A percentile compares a stretch with the other conserved stretches of the same genome.
phyloP scores from a whole-genome alignment of 306 rosid genomes.

The Cucurbita ficifolia region DNA sequence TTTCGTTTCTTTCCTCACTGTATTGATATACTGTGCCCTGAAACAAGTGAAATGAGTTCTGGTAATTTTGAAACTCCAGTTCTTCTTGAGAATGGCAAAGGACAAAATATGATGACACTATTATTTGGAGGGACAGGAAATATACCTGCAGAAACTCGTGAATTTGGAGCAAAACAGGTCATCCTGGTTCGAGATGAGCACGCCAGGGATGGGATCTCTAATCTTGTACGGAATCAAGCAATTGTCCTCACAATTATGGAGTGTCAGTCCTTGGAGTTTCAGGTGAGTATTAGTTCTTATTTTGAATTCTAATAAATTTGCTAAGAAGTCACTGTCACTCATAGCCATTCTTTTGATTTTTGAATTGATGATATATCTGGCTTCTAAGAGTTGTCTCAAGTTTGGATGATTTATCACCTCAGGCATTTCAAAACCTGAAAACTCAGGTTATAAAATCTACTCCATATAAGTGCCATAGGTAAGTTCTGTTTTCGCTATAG shows the following conservation, averaged over 20 bases:
- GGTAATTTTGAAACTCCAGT: constrained; percentile 38
- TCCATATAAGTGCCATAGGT: neutral
- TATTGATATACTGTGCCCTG: constrained; percentile 18
- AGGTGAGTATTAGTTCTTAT: constrained; percentile 22
- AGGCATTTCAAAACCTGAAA: neutral
- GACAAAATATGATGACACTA: constrained; percentile 24
- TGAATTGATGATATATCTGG: neutral
- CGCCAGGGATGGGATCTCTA: constrained; percentile 22
- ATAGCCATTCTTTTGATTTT: neutral
- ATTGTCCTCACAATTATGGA: constrained; percentile 49
- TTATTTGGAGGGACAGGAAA: constrained; percentile 30
- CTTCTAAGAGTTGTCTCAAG: neutral
- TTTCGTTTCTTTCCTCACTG: constrained; percentile 23
- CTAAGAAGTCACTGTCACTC: neutral
- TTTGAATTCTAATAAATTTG: neutral
- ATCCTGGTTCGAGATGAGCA: constrained; percentile 53
- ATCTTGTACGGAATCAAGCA: constrained; percentile 30
- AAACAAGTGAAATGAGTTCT: constrained; percentile 10
- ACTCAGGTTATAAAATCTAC: neutral
- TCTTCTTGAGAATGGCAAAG: constrained; percentile 25
- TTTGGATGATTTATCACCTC: neutral
- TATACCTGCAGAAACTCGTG: constrained; percentile 20
- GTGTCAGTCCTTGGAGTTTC: constrained; percentile 62
- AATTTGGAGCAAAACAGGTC: constrained; percentile 64
- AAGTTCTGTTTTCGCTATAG: neutral